Evolutionary conservation across 768 basidiomycete species (phyloP), one percentile per base, ranked within the genome.

Genomic region (Lactarius evosmus): DNA sequence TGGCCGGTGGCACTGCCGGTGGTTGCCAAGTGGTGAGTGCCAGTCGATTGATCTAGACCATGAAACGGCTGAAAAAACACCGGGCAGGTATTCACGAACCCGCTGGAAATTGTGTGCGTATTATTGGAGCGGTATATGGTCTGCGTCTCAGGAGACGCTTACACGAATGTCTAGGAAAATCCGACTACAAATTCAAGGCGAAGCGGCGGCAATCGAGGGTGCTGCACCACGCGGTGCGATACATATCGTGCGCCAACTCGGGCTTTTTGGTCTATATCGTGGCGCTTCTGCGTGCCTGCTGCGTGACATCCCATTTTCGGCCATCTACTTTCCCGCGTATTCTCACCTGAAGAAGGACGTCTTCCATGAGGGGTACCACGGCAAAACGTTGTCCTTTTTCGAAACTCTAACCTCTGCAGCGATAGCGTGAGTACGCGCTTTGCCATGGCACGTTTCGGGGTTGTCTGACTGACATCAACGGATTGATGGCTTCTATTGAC

Each of bases 241-340:
- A 6, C 95, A 98, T 74, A 96, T 99, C 72, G 83, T 99, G 63
- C 87, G 91, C 52, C 93, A 95, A 73, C 79, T 99, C 61, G 97
- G 97, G 60, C 78, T 99, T 36, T 60, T 99, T 55, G 97, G 97
- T 25, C 78, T 98, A 46, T 99, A 99, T 80, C 89, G 84, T 74
- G 97, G 97, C 56, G 87, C 95, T 17, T 87, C 85, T 65, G 97
- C 96, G 25, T 99, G 97, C 76, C 77, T 98, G 69, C 83, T 95
- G 36, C 91, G 95, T 55, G 96, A 98, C 74, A 94, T 98, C 58
- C 97, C 97, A 2, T 99, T 98, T 77, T 98, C 95, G 34, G 95
- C 93, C 40, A 89, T 95, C 68, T 93, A 93, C 74, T 93, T 93
- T 79, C 84, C 91, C 22, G 83, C 93, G 54, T 95, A 97, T 75